phyloP scores from a whole-genome alignment of 2,329 filamentous ascomycete genomes.

The Fusarium sp. region DNA sequence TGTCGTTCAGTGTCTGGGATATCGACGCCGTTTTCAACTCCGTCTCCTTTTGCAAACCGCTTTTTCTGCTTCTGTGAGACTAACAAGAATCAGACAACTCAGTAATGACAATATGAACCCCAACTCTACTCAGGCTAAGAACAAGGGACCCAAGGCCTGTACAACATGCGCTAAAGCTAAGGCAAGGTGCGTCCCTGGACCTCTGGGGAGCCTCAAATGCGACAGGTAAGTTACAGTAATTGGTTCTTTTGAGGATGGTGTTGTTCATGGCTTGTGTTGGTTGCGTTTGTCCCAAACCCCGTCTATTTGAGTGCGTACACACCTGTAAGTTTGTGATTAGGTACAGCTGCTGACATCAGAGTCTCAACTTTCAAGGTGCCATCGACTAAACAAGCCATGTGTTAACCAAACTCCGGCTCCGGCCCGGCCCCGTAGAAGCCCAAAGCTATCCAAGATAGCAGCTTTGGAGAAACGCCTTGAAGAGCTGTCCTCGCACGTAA shows the following conservation, averaged over 20 bases:
- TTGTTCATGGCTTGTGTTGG: neutral
- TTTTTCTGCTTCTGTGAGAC: conserved; percentile 8
- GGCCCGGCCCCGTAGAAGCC: conserved; percentile 56
- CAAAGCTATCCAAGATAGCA: conserved; percentile 59
- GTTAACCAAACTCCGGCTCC: conserved; percentile 58
- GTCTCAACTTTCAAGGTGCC: conserved; percentile 49
- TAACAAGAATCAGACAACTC: conserved; percentile 12
- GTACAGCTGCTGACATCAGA: conserved; percentile 20
- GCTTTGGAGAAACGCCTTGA: conserved; percentile 61
- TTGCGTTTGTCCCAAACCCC: neutral
- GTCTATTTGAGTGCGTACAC: neutral
- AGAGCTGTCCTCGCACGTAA: conserved; percentile 58
- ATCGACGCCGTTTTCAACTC: conserved; percentile 23
- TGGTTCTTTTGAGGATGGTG: neutral
- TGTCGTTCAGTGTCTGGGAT: conserved; percentile 23
- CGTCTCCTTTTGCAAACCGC: conserved; percentile 36
- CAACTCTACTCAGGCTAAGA: conserved; percentile 35
- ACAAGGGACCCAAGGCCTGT: conserved; percentile 60
- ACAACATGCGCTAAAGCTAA: conserved; percentile 63
- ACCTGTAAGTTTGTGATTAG: conserved; percentile 1
- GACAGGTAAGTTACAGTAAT: conserved; percentile 53
- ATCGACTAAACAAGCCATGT: conserved; percentile 59
- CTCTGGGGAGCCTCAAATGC: conserved; percentile 52
- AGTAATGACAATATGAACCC: conserved; percentile 36
- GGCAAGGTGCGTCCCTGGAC: conserved; percentile 57